Evolutionary conservation across 345 rosid species (phyloP).

Genomic region (Stellera chamaejasme): DNA sequence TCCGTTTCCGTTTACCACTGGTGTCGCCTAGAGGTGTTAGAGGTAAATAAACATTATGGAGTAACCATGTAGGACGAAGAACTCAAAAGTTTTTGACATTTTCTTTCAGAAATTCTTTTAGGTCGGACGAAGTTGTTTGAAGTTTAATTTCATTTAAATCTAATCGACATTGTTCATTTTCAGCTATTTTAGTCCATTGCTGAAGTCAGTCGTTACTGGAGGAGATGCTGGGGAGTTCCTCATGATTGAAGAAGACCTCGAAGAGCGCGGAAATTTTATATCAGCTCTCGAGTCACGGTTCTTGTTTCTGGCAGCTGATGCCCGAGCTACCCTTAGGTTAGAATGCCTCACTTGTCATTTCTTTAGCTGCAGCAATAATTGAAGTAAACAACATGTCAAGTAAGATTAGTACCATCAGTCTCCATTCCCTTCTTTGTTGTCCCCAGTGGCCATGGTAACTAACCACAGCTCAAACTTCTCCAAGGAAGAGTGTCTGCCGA

Average conservation of each 20-base stretch:
- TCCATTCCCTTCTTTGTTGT: too few relatives aligned
- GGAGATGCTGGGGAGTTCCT: constrained; percentile 42
- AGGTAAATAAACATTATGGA: too few relatives aligned
- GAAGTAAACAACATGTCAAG: not conserved
- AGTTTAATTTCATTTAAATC: not conserved
- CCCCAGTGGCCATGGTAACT: too few relatives aligned
- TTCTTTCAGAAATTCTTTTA: too few relatives aligned
- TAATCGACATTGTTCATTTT: constrained; percentile 16
- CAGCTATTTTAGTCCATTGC: constrained; percentile 88
- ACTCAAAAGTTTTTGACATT: too few relatives aligned
- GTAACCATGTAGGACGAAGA: too few relatives aligned
- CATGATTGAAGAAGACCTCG: constrained; percentile 57
- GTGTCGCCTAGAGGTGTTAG: not conserved
- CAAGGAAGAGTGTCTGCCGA: not conserved
- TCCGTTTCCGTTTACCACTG: not conserved
- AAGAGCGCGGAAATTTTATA: constrained; percentile 56
- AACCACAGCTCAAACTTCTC: too few relatives aligned
- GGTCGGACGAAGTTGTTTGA: not conserved
- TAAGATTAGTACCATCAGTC: too few relatives aligned
- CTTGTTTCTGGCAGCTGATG: constrained; percentile 92
- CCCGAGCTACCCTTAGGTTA: constrained; percentile 79
- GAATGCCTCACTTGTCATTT: not conserved
- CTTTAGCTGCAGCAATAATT: not conserved
- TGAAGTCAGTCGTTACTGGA: constrained; percentile 54
- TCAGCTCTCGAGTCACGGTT: constrained; percentile 72